Evolutionary conservation across 2,329 filamentous ascomycete genomes (phyloP).

Genomic region (Fusarium odoratissimum): DNA sequence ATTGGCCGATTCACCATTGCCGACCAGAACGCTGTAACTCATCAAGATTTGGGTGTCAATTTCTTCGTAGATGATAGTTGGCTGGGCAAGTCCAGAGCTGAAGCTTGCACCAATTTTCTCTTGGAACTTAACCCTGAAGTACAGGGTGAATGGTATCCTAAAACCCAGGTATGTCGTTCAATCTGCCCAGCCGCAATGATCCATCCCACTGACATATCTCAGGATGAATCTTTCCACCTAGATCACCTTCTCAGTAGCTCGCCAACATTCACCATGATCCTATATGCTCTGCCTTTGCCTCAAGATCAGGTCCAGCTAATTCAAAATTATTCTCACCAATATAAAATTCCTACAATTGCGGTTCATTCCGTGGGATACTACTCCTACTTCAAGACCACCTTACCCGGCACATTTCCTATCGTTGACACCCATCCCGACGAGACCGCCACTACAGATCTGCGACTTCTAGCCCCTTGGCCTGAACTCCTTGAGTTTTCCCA

Average conservation of each 20-base stretch:
- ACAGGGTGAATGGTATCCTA: constrained; percentile 75
- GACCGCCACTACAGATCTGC: constrained; percentile 84
- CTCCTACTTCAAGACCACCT: constrained; percentile 82
- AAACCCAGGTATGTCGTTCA: constrained; percentile 49
- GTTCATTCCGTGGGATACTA: constrained; percentile 94
- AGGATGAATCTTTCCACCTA: constrained; percentile 52
- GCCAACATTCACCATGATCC: constrained; percentile 62
- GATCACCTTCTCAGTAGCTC: constrained; percentile 55
- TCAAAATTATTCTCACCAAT: constrained; percentile 60
- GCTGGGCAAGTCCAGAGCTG: constrained; percentile 80
- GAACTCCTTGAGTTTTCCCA: constrained; percentile 77
- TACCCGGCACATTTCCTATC: constrained; percentile 86
- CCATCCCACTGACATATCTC: constrained; percentile 8
- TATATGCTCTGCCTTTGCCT: constrained; percentile 65
- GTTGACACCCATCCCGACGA: constrained; percentile 96
- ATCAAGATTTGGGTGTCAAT: constrained; percentile 91
- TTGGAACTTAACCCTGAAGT: constrained; percentile 95
- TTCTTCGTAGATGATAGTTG: constrained; percentile 91
- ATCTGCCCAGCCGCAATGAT: not conserved
- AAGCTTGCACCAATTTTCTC: constrained; percentile 80
- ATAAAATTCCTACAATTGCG: constrained; percentile 80
- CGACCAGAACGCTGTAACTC: constrained; percentile 80
- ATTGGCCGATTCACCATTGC: constrained; percentile 93
- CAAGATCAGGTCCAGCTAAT: constrained; percentile 58
- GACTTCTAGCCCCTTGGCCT: constrained; percentile 86